Evolutionary conservation across 257 asterid species (phyloP).

Genomic region (Petrea volubilis): DNA sequence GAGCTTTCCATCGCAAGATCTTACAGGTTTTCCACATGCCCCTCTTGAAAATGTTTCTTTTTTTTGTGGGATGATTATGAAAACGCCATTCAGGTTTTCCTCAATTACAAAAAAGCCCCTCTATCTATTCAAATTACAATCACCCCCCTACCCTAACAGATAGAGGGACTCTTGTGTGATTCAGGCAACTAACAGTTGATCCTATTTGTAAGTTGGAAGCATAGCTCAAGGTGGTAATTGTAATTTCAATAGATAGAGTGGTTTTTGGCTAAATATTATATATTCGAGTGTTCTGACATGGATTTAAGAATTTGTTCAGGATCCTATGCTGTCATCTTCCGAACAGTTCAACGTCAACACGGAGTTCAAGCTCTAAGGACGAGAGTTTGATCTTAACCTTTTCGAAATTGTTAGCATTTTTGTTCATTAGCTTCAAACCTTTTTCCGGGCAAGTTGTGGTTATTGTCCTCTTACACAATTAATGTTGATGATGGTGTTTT

Average conservation of each 20-base stretch:
- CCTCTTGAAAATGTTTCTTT: background rate
- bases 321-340: conserved; percentile 49
- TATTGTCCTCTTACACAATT: background rate
- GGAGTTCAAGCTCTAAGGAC: conserved; percentile 36
- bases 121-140: no score
- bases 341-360: conserved; percentile 26
- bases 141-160: no score
- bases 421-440: background rate
- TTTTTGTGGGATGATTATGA: no score
- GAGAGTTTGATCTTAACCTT: background rate
- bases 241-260: background rate
- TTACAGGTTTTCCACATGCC: conserved; percentile 37
- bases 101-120: no score
- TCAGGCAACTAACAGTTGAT: no score
- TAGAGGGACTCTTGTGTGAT: no score
- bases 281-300: background rate
- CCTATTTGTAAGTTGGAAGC: no score
- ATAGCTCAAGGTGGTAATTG: background rate
- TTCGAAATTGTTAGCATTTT: background rate
- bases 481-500: background rate
- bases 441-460: background rate
- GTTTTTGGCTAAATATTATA: no score
- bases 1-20: conserved; percentile 36
- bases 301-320: conserved; percentile 29
- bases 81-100: no score